Conservation (phyloP, 1,284 basidiomycete species). For the Fomes fomentarius region DNA sequence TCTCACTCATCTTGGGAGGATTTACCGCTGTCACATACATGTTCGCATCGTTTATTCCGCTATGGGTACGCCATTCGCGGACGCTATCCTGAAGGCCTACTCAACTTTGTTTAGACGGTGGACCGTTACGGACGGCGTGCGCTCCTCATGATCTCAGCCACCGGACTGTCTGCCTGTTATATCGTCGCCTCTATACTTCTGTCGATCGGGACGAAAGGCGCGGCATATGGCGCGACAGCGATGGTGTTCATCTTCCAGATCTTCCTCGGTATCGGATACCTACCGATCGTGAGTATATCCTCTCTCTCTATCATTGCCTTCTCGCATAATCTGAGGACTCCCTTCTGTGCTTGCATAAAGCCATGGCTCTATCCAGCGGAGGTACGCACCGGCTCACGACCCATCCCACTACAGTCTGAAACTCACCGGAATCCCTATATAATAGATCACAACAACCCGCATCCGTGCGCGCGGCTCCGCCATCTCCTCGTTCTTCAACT, state of each 20-base stretch:
- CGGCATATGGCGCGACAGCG: slow-evolving; percentile 22
- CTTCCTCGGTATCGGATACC: slow-evolving; percentile 40
- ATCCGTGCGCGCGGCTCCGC: slow-evolving; percentile 28
- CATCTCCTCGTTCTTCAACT: slow-evolving; percentile 44
- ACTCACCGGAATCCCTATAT: too few relatives aligned
- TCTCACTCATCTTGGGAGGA: slow-evolving; percentile 45
- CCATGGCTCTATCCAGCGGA: slow-evolving; percentile 49
- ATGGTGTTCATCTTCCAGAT: slow-evolving; percentile 45
- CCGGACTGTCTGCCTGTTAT: slow-evolving; percentile 37
- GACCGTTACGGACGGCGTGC: slow-evolving; percentile 43
- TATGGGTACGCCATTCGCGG: slow-evolving; percentile 35
- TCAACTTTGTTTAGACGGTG: slow-evolving; percentile 36
- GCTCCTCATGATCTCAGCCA: slow-evolving; percentile 43
- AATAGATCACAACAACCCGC: slow-evolving; percentile 39
- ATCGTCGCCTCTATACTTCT: slow-evolving; percentile 25
- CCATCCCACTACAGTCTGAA: too few relatives aligned
- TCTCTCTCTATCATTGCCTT: neutral
- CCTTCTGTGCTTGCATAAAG: slow-evolving; percentile 21
- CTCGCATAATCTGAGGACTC: neutral
- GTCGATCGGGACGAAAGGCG: slow-evolving; percentile 16
- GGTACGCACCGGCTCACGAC: slow-evolving; percentile 23
- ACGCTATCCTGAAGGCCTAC: neutral
- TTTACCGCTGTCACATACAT: slow-evolving; percentile 45
- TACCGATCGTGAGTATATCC: slow-evolving; percentile 39
- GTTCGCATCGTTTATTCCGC: slow-evolving; percentile 48